Percentiles rank a stretch among this genome's conserved stretches.
Conservation (phyloP, 208 protist species). For the Trypanosoma boissoni region DNA sequence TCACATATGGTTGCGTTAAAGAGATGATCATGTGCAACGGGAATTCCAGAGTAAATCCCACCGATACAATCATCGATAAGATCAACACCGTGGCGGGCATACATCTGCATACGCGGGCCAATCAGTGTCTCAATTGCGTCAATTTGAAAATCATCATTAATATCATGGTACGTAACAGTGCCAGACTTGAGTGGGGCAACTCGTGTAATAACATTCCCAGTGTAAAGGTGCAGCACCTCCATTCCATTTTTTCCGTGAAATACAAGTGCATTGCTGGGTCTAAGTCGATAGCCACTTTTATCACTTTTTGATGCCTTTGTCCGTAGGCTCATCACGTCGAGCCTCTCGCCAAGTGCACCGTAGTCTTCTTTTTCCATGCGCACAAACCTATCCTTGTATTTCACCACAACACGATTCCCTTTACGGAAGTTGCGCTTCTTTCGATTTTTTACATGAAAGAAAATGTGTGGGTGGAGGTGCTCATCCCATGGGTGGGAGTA, state of each 20-base stretch:
- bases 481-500: slow-evolving; percentile 85
- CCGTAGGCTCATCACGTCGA: slow-evolving; percentile 25
- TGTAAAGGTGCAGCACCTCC: slow-evolving; percentile 89
- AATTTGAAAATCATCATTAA: slow-evolving; percentile 85
- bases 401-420: slow-evolving; percentile 39
- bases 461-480: slow-evolving; percentile 56
- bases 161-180: slow-evolving; percentile 74
- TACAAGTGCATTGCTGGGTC: slow-evolving; percentile 74
- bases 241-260: slow-evolving; percentile 74
- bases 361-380: slow-evolving; percentile 71
- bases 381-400: slow-evolving; percentile 59
- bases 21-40: slow-evolving; percentile 40
- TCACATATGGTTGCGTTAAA: slow-evolving; percentile 80
- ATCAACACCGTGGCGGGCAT: slow-evolving; percentile 52
- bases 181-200: slow-evolving; percentile 62
- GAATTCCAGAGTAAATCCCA: slow-evolving; percentile 52
- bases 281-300: slow-evolving; percentile 5
- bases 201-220: slow-evolving; percentile 62
- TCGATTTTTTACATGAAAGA: slow-evolving; percentile 59
- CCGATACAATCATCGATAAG: slow-evolving; percentile 72
- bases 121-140: slow-evolving; percentile 67
- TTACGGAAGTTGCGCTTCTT: slow-evolving; percentile 23
- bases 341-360: slow-evolving; percentile 54
- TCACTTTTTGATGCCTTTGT: slow-evolving; percentile 7
- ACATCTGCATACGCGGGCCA: slow-evolving; percentile 36